Base-by-base conservation (phyloP, 2,329 filamentous ascomycete genomes). In the Aspergillus glaucus region DNA sequence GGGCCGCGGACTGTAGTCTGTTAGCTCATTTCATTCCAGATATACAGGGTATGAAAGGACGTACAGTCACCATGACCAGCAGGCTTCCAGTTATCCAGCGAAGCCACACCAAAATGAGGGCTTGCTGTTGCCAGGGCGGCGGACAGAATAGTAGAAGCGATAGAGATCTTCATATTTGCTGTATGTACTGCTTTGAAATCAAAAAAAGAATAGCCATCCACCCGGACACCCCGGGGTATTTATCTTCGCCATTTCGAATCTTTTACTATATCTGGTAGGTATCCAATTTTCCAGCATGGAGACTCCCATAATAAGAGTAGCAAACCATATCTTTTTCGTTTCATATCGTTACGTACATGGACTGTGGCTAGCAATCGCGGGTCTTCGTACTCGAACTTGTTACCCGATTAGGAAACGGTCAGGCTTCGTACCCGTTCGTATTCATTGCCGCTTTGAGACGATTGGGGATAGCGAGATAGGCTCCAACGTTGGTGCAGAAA, bases 1-100 rank as follows among this genome's bases (percentile, higher is more conserved):
- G 76, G 75, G 0, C 69, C 53, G 15, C 56, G 55, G 37, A 47
- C 56, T 58, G n/a, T 12, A 3, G 6, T 22, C 26, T 30, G 26
- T 30, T 30, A 30, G 26, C 24, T 10, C 24, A 26, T 6, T 26
- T 24, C 24, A n/a, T 28, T 8, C 24, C 14, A 26, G 41, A 6
- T 21, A 15, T 19, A 15, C 22, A 10, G 8, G n/a, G 21, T 3
- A 43, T 43, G 41, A 14, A 28, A 14, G 14, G n/a, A 28, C 42
- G 8, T 44, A 44, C 42, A 44, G 26, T 44, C 42, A 14, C 9
- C 24, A 6, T n/a, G 21, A 7, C 42, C 42, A 19, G 42, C 21
- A 2, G 42, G 22, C 12, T 15, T 28, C 42, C 42, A 44, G 22
- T 30, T 14, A 14, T 12, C 21, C 6, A 44, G 21, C 12, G 42